phyloP scores from a whole-genome alignment of 805 yeast species.

The Metschnikowia cubensis region DNA sequence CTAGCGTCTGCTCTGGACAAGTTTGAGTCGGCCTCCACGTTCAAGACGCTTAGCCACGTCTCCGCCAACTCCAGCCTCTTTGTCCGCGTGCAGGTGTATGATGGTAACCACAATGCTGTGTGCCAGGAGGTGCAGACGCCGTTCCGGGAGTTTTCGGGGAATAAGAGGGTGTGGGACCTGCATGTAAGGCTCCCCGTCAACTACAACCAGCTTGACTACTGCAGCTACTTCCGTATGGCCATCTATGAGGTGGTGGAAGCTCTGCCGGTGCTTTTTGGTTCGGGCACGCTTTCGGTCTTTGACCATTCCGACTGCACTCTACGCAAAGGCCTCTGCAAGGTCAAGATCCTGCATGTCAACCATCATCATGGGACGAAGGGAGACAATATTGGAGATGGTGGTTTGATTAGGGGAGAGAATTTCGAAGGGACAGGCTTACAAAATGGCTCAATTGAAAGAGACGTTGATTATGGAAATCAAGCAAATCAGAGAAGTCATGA shows the following conservation, averaged over 20 bases:
- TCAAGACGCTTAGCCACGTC: slow-evolving; percentile 30
- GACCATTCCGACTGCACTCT: slow-evolving; percentile 50
- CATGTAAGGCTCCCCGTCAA: slow-evolving; percentile 71
- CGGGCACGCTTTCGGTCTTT: slow-evolving; percentile 58
- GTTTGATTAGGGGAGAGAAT: not conserved
- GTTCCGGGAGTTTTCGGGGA: slow-evolving; percentile 30
- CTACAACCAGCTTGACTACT: slow-evolving; percentile 65
- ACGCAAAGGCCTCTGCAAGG: slow-evolving; percentile 65
- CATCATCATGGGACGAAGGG: too few species aligned
- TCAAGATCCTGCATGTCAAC: slow-evolving; percentile 12
- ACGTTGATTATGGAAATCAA: too few species aligned
- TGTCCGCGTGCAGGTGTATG: slow-evolving; percentile 29
- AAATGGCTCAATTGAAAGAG: too few species aligned
- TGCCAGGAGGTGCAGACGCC: slow-evolving; percentile 34
- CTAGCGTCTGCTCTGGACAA: slow-evolving; percentile 26
- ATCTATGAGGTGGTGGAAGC: slow-evolving; percentile 68
- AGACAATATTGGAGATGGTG: too few species aligned
- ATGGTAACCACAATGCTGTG: slow-evolving; percentile 28
- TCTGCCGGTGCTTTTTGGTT: slow-evolving; percentile 51
- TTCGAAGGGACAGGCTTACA: not conserved
- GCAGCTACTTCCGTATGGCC: slow-evolving; percentile 55
- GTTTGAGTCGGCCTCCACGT: slow-evolving; percentile 32
- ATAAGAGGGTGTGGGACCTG: slow-evolving; percentile 58
- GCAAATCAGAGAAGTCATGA: too few species aligned
- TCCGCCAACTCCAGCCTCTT: slow-evolving; percentile 34